These are phyloP conservation scores for Phaeosphaeria sp. DNA, from an alignment of 2,329 filamentous ascomycete species.

Conservation along the genomic window DNA sequence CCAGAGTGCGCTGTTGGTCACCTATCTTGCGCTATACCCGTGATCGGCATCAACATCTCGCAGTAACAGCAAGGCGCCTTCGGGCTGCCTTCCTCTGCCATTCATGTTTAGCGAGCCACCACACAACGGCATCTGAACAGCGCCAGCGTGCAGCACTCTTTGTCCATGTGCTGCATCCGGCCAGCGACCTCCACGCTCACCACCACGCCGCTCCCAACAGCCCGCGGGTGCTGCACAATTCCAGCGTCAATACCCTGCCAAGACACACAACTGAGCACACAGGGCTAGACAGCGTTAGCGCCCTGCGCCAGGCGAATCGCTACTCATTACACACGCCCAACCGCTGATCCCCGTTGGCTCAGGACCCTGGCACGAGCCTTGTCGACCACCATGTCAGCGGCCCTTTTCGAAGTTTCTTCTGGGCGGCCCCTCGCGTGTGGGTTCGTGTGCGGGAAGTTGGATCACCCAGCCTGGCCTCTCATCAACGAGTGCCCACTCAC, in stretches of 20 bases:
- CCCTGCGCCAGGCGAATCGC: conserved; percentile 28
- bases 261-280: conserved; percentile 25
- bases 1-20: background rate
- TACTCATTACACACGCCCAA: conserved; percentile 20
- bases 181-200: background rate
- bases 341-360: conserved; percentile 38
- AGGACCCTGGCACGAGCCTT: conserved; percentile 26
- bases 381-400: conserved; percentile 7
- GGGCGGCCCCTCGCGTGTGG: background rate
- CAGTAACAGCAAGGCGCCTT: background rate
- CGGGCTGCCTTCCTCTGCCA: background rate
- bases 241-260: conserved; percentile 27
- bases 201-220: conserved; percentile 13
- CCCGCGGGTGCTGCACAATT: conserved; percentile 35
- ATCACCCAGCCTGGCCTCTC: background rate
- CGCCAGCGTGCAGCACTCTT: conserved; percentile 13
- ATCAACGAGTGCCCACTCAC: background rate
- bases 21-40: conserved; percentile 8
- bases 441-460: background rate
- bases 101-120: background rate
- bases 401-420: conserved; percentile 1
- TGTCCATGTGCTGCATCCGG: conserved; percentile 12
- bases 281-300: conserved; percentile 32
- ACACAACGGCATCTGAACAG: conserved; percentile 17
- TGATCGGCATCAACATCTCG: conserved; percentile 13